phyloP scores from a whole-genome alignment of 73 alveolate genomes.

The Tetrahymena borealis region DNA sequence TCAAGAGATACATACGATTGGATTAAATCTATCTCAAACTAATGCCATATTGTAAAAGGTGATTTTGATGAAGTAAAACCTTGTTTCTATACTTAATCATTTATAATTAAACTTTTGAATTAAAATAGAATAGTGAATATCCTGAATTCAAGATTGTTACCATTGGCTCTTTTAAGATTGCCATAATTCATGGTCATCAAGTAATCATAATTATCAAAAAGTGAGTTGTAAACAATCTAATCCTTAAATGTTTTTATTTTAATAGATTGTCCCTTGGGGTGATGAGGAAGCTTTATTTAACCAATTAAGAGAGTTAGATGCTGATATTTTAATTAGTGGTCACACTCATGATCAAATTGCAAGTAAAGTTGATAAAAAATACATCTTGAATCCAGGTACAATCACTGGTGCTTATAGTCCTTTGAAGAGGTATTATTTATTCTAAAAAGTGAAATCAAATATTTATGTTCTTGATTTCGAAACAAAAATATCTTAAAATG shows the following conservation, averaged over 20 bases:
- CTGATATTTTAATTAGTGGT: conserved; percentile 89
- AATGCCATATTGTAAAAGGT: conserved; percentile 83
- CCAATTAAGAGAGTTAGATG: conserved; percentile 73
- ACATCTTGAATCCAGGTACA: conserved; percentile 94
- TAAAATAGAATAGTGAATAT: conserved; percentile 1
- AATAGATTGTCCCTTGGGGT: conserved; percentile 86
- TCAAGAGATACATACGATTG: conserved; percentile 88
- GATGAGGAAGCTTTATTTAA: conserved; percentile 89
- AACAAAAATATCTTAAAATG: neutral
- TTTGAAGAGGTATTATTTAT: conserved; percentile 27
- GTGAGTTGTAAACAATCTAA: neutral
- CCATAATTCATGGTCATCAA: conserved; percentile 90
- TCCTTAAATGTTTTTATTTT: neutral
- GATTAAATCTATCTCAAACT: conserved; percentile 54
- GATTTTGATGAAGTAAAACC: conserved; percentile 78
- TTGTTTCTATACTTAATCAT: neutral
- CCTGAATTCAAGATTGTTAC: conserved; percentile 79
- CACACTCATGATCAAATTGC: conserved; percentile 83
- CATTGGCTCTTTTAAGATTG: conserved; percentile 86
- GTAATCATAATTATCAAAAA: neutral
- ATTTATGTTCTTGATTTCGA: neutral
- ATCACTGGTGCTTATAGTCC: conserved; percentile 88
- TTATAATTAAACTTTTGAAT: no score
- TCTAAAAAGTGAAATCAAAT: neutral
- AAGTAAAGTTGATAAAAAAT: conserved; percentile 84